Evolutionary conservation across 2,329 filamentous ascomycete species (phyloP).

Genomic region (Dactylonectria macrodidyma): DNA sequence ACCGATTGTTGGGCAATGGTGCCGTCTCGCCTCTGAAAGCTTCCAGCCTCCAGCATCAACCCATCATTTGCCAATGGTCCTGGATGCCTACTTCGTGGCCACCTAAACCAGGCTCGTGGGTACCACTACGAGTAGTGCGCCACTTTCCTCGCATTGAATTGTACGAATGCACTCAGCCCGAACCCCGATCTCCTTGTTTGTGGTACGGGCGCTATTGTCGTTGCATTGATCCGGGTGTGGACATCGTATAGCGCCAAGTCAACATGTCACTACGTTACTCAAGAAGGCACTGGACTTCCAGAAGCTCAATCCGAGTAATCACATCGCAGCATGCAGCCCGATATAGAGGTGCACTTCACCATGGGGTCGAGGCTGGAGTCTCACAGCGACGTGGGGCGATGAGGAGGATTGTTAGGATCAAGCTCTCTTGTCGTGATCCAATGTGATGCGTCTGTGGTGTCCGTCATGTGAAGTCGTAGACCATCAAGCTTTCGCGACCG

Average conservation of each 20-base stretch:
- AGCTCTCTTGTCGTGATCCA: not conserved
- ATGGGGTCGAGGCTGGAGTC: constrained; percentile 1
- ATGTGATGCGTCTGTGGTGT: constrained; percentile 14
- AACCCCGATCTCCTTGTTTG: constrained; percentile 19
- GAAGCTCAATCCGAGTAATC: not conserved
- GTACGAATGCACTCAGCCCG: constrained; percentile 7
- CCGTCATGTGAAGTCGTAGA: constrained; percentile 86
- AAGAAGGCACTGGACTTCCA: not conserved
- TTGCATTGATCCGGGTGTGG: not conserved
- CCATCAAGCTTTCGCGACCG: constrained; percentile 81
- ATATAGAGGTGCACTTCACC: not conserved
- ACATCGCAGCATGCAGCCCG: constrained; percentile 2
- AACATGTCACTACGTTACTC: not conserved
- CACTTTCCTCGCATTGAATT: constrained; percentile 18
- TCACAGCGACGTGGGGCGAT: constrained; percentile 3
- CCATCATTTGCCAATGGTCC: constrained; percentile 29
- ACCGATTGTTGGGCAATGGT: constrained; percentile 17
- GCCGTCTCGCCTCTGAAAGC: constrained; percentile 28
- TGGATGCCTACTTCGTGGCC: constrained; percentile 13
- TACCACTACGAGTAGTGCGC: constrained; percentile 28
- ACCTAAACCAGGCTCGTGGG: constrained; percentile 25
- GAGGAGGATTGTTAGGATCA: not conserved
- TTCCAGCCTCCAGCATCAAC: constrained; percentile 15
- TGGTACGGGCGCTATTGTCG: not conserved
- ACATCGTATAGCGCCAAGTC: not conserved